A percentile compares a stretch with the other conserved stretches of the same genome.
Conservation (phyloP, 192 early-diverging fungal genomes). For the Gamsiella multidivaricata region DNA sequence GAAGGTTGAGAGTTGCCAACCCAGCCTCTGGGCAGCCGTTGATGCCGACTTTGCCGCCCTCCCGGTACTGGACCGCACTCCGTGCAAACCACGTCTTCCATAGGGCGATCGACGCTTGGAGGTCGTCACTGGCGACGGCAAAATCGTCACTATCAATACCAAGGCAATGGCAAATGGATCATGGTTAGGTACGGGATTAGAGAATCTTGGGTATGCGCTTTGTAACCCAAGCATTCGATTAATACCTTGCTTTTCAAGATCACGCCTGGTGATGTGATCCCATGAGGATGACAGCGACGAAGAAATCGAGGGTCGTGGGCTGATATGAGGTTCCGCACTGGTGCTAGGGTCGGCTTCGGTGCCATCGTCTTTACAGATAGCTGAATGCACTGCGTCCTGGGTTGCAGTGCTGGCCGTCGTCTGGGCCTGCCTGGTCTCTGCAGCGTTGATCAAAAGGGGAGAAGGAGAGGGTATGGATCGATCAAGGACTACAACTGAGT, state of each 20-base stretch:
- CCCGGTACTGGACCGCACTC: conserved; percentile 10
- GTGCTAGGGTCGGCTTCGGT: neutral
- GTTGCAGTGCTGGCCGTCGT: no score
- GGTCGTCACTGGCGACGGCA: conserved; percentile 13
- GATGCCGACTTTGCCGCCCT: conserved; percentile 9
- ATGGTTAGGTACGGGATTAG: no score
- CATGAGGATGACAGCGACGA: conserved; percentile 46
- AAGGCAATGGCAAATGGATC: neutral
- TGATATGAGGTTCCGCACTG: neutral
- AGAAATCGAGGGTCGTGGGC: neutral
- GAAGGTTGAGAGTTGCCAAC: conserved; percentile 18
- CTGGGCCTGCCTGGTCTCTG: no score
- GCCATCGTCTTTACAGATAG: no score
- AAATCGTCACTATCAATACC: conserved; percentile 18
- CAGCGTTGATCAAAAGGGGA: neutral
- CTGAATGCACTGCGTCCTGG: no score
- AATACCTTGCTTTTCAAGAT: conserved; percentile 40
- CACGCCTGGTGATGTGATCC: conserved; percentile 34
- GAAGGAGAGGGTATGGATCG: conserved; percentile 16
- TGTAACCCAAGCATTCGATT: no score
- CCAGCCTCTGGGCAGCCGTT: conserved; percentile 10
- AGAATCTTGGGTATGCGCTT: no score
- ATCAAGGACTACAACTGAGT: conserved; percentile 11
- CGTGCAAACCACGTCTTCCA: conserved; percentile 6
- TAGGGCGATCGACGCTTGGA: conserved; percentile 22